Percentiles rank a stretch among this genome's conserved stretches.
phyloP scores from a whole-genome alignment of 176 grass and related monocot genomes.

The Cenchrus americanus region DNA sequence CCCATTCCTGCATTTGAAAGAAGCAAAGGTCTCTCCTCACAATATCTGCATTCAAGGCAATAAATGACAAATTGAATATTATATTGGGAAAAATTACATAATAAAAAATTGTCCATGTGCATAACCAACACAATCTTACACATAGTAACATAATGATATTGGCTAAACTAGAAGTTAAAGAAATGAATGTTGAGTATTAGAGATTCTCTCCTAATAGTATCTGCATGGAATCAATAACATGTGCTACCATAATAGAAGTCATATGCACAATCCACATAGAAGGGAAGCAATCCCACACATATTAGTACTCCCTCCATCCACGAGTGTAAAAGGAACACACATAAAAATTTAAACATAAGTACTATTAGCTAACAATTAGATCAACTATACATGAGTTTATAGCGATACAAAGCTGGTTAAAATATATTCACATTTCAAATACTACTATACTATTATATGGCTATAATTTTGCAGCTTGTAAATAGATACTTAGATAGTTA shows the following conservation, averaged over 20 bases:
- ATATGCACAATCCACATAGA: neutral
- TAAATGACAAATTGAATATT: conserved; percentile 26
- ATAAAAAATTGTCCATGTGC: conserved; percentile 12
- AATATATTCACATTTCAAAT: neutral
- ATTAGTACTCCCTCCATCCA: neutral
- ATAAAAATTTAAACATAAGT: neutral
- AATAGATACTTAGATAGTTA: no score
- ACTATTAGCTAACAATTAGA: neutral
- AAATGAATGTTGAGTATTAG: neutral
- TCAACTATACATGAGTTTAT: neutral
- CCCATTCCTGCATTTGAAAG: conserved; percentile 94
- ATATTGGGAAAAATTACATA: conserved; percentile 26
- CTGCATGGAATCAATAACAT: neutral
- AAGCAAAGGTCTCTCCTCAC: conserved; percentile 94
- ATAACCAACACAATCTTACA: conserved; percentile 20
- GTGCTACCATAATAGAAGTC: conserved; percentile 12
- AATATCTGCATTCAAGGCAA: conserved; percentile 65
- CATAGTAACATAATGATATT: conserved; percentile 29
- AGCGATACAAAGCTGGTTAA: neutral
- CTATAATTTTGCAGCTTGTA: conserved; percentile 4
- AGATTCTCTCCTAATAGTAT: neutral
- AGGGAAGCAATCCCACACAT: neutral
- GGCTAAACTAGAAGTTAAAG: conserved; percentile 27
- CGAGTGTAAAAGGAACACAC: neutral
- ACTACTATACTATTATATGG: neutral